These are phyloP conservation scores for Russula abietina DNA, from an alignment of 768 basidiomycete species.

Conservation along the genomic window DNA sequence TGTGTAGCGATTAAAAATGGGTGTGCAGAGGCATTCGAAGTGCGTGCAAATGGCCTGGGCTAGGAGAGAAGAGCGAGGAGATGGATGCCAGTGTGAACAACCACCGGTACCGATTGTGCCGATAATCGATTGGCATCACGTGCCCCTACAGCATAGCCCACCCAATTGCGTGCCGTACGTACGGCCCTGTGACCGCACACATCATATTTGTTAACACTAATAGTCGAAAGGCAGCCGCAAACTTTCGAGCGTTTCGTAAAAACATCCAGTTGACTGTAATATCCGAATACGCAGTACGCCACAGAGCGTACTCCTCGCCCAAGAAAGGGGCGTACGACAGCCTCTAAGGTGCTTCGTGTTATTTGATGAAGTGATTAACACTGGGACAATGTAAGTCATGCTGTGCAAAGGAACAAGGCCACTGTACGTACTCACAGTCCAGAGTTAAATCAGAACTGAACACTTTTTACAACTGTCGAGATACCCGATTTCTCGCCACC, in stretches of 20 bases:
- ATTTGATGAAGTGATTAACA: background rate
- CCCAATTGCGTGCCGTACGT: too few species aligned
- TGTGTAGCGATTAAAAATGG: background rate
- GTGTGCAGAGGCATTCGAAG: background rate
- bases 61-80: background rate
- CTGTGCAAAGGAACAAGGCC: background rate
- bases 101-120: background rate
- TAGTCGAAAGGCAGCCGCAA: background rate
- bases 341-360: background rate
- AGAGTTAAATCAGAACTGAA: conserved; percentile 44
- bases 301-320: background rate
- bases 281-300: background rate
- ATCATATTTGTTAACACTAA: background rate
- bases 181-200: background rate
- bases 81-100: background rate
- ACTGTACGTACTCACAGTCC: background rate
- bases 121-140: conserved; percentile 10
- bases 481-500: conserved; percentile 93
- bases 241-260: background rate
- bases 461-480: conserved; percentile 81
- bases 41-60: background rate
- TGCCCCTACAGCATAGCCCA: background rate
- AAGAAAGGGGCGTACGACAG: background rate
- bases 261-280: background rate
- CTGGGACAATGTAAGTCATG: background rate